A percentile compares a stretch with the other conserved stretches of the same genome.
These are phyloP conservation scores for Colletotrichum limetticola DNA, from an alignment of 2,329 filamentous ascomycete genomes.

Conservation along the genomic window DNA sequence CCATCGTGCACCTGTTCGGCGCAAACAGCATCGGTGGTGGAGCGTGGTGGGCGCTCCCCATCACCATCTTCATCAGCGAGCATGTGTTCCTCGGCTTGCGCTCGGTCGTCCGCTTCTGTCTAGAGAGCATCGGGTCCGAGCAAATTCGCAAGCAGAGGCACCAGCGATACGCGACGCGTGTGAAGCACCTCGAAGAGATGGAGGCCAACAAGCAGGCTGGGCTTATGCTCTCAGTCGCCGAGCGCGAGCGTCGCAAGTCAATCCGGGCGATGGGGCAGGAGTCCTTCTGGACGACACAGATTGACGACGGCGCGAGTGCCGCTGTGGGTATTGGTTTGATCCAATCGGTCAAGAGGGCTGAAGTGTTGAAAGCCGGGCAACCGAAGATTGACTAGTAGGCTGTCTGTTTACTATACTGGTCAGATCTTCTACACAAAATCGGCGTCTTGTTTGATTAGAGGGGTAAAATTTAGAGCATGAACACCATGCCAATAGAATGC, in stretches of 20 bases:
- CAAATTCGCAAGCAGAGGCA: slow-evolving; percentile 53
- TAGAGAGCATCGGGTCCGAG: slow-evolving; percentile 52
- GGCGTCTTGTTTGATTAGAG: too few species aligned
- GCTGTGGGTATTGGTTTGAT: slow-evolving; percentile 48
- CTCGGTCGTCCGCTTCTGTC: slow-evolving; percentile 46
- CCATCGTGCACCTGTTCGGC: slow-evolving; percentile 79
- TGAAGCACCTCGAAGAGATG: slow-evolving; percentile 51
- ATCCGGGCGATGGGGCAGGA: slow-evolving; percentile 46
- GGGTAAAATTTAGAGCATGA: neutral
- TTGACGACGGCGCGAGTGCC: slow-evolving; percentile 50
- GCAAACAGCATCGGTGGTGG: slow-evolving; percentile 63
- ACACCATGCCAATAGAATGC: neutral
- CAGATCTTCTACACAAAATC: too few species aligned
- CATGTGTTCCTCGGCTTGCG: slow-evolving; percentile 76
- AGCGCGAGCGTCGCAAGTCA: slow-evolving; percentile 51
- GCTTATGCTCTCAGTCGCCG: slow-evolving; percentile 45
- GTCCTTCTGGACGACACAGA: slow-evolving; percentile 54
- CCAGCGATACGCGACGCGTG: slow-evolving; percentile 49
- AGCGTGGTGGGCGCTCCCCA: slow-evolving; percentile 72
- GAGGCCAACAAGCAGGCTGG: slow-evolving; percentile 50
- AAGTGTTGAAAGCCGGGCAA: slow-evolving; percentile 17
- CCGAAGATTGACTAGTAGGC: slow-evolving; percentile 24
- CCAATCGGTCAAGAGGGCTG: slow-evolving; percentile 39
- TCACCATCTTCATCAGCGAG: slow-evolving; percentile 79
- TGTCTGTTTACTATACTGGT: fast-evolving